phyloP scores from a whole-genome alignment of 441 rosid genomes.

The Gossypium lobatum region DNA sequence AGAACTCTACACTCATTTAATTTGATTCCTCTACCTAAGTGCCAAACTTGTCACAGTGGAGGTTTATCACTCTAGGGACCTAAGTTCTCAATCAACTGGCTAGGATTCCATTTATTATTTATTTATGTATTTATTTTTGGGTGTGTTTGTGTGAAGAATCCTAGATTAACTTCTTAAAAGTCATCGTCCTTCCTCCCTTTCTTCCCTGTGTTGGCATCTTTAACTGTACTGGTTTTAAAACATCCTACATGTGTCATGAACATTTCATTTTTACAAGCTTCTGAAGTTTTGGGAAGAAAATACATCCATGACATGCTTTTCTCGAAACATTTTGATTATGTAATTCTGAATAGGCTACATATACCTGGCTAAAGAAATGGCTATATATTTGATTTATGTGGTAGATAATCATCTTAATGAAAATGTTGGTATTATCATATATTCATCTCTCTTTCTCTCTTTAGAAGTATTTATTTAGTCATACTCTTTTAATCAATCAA shows the following conservation, averaged over 20 bases:
- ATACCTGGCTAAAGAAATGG: neutral
- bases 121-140: neutral
- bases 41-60: neutral
- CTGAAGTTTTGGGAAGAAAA: neutral
- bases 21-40: neutral
- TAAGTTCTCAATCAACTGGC: neutral
- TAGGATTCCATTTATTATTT: neutral
- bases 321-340: neutral
- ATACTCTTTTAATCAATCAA: neutral
- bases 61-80: neutral
- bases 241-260: neutral
- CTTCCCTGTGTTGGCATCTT: neutral
- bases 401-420: neutral
- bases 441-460: neutral
- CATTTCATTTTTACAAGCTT: neutral
- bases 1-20: neutral
- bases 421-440: neutral
- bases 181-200: neutral
- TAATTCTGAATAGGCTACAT: neutral
- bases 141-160: neutral
- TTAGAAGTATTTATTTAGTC: neutral
- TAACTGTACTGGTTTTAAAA: neutral
- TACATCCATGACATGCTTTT: neutral
- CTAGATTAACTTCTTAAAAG: neutral
- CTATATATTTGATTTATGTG: neutral